Conservation (phyloP, 495 filamentous ascomycete genomes). For the Penicillium argentinense region DNA sequence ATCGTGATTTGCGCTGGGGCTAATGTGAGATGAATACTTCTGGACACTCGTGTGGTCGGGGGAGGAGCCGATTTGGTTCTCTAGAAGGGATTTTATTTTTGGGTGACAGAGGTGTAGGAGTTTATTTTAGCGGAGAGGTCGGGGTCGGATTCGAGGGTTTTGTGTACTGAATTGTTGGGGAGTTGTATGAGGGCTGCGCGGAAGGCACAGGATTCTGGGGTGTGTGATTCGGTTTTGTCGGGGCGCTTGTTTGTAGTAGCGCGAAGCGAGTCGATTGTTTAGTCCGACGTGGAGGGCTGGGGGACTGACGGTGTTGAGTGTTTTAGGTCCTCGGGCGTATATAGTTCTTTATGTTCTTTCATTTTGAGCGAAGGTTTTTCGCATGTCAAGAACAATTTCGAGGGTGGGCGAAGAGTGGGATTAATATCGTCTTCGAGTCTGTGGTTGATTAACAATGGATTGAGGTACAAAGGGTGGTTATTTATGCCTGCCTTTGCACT, state of each 20-base stretch:
- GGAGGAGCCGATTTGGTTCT: background rate
- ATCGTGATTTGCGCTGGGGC: background rate
- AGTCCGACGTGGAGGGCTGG: background rate
- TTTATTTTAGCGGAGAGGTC: background rate
- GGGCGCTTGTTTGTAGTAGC: too few relatives aligned
- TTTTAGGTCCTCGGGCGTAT: too few relatives aligned
- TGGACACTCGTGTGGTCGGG: background rate
- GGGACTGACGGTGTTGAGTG: too few relatives aligned
- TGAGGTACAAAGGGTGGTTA: too few relatives aligned
- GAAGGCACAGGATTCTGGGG: background rate
- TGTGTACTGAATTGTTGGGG: too few relatives aligned
- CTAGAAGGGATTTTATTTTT: background rate
- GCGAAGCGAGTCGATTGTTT: background rate
- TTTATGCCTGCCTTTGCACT: too few relatives aligned
- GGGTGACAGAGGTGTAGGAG: background rate
- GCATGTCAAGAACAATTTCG: too few relatives aligned
- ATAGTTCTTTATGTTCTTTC: too few relatives aligned
- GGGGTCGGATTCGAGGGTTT: background rate
- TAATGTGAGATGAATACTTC: background rate
- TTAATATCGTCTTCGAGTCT: too few relatives aligned
- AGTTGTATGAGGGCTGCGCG: background rate
- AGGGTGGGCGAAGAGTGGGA: too few relatives aligned
- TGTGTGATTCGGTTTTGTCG: background rate
- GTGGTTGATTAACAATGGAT: too few relatives aligned
- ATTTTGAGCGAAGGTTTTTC: too few relatives aligned